These are phyloP conservation scores for Populus alba DNA, from an alignment of 345 rosid genomes.

Conservation along the genomic window DNA sequence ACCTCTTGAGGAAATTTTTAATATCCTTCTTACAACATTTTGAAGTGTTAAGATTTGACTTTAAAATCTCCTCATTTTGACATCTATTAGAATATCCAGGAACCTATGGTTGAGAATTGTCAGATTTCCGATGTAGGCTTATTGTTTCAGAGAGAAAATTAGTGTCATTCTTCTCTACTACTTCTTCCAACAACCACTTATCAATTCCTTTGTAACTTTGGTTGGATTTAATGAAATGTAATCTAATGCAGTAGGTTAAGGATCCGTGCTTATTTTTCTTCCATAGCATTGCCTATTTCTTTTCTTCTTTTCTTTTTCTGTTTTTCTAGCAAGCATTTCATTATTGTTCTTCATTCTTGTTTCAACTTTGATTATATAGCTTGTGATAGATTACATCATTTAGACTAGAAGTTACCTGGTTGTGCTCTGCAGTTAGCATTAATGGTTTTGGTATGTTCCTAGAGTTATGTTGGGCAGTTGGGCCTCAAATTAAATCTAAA, in stretches of 20 bases:
- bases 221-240: background rate
- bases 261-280: background rate
- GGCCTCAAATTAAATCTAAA: background rate
- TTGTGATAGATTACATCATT: background rate
- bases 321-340: background rate
- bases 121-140: background rate
- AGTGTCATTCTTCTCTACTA: background rate
- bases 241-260: background rate
- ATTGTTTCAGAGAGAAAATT: background rate
- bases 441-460: background rate
- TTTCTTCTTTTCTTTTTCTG: too few relatives aligned
- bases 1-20: too few relatives aligned
- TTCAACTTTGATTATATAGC: background rate
- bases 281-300: too few relatives aligned
- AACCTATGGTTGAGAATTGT: background rate
- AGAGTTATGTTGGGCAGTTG: background rate
- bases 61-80: background rate
- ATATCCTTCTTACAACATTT: background rate
- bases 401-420: background rate
- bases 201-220: too few relatives aligned
- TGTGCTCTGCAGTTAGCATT: background rate
- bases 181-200: too few relatives aligned
- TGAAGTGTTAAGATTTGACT: background rate
- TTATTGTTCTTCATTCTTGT: background rate
- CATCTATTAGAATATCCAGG: background rate